Conservation (phyloP, 2,329 filamentous ascomycete species). For the Fusarium verticillioides region DNA sequence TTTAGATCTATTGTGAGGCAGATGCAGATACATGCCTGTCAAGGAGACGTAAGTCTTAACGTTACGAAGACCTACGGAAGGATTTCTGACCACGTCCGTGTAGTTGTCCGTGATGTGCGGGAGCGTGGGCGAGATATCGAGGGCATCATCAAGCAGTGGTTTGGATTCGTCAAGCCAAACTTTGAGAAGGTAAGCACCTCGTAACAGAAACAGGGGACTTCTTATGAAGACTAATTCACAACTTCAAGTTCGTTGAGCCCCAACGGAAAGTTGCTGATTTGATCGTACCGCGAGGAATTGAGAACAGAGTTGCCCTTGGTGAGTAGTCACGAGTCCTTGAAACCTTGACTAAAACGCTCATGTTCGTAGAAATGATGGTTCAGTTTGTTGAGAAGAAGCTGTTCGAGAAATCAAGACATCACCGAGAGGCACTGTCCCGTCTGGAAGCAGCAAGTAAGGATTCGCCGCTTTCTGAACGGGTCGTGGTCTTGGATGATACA, state of each 20-base stretch:
- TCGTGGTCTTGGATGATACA: slow-evolving; percentile 79
- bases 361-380: slow-evolving; percentile 80
- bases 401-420: slow-evolving; percentile 83
- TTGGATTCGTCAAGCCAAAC: slow-evolving; percentile 94
- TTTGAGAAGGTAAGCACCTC: slow-evolving; percentile 73
- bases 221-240: slow-evolving; percentile 14
- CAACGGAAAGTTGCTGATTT: slow-evolving; percentile 93
- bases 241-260: slow-evolving; percentile 81
- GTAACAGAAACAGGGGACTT: not conserved
- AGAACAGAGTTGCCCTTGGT: slow-evolving; percentile 93
- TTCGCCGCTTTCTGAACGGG: slow-evolving; percentile 77
- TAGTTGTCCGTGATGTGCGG: slow-evolving; percentile 86
- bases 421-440: slow-evolving; percentile 80
- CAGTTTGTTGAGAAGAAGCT: slow-evolving; percentile 92
- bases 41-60: slow-evolving; percentile 73
- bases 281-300: slow-evolving; percentile 92
- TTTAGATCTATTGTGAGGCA: slow-evolving; percentile 91
- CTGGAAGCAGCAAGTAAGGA: slow-evolving; percentile 79
- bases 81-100: slow-evolving; percentile 16
- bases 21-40: slow-evolving; percentile 95
- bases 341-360: slow-evolving; percentile 1
- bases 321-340: slow-evolving; percentile 44
- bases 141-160: slow-evolving; percentile 98
- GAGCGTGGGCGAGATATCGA: slow-evolving; percentile 92
- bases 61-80: not conserved